Conservation (phyloP, 2,329 filamentous ascomycete species). For the Fusarium globosum region DNA sequence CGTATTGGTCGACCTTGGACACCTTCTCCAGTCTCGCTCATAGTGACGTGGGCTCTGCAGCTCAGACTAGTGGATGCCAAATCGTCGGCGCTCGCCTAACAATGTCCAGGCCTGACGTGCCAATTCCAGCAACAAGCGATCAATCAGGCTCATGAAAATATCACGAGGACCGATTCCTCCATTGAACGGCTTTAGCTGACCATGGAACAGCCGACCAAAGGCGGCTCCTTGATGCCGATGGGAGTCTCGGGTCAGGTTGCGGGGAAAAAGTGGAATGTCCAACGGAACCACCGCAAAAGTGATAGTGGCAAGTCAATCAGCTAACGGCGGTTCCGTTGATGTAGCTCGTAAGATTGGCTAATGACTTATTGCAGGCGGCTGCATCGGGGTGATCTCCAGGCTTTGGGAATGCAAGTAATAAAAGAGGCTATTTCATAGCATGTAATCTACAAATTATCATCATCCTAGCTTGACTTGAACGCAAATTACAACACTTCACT, state of each 20-base stretch:
- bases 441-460: neutral
- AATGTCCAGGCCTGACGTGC: accelerated
- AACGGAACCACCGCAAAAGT: neutral
- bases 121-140: neutral
- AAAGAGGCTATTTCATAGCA: neutral
- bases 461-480: neutral
- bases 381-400: neutral
- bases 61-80: too few relatives aligned
- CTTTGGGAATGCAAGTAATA: neutral
- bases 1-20: neutral
- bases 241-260: neutral
- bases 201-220: neutral
- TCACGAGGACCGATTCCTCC: neutral
- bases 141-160: neutral
- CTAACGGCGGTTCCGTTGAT: constrained; percentile 4
- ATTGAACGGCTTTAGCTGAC: neutral
- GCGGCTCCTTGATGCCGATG: neutral
- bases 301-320: neutral
- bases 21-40: neutral
- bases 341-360: neutral
- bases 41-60: neutral
- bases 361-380: neutral
- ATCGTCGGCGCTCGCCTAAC: neutral
- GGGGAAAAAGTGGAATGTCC: neutral
- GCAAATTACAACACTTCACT: too few relatives aligned